phyloP scores from a whole-genome alignment of 768 basidiomycete species.

The Lentinula detonsa region DNA sequence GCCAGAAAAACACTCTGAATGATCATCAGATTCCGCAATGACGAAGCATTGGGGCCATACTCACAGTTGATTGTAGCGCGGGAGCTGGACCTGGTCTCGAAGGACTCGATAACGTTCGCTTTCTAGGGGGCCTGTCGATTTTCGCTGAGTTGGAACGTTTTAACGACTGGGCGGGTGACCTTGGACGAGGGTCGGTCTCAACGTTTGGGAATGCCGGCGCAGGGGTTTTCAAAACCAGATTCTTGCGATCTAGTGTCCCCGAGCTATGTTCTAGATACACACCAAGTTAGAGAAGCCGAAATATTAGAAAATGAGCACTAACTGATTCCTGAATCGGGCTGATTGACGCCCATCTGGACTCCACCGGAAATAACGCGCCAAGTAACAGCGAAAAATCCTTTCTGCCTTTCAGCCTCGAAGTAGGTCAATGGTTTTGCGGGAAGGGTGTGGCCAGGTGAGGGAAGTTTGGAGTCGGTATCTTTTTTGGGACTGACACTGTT shows the following conservation, averaged over 20 bases:
- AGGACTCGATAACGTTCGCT: background rate
- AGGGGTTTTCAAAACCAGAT: background rate
- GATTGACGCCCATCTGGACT: constrained; percentile 46
- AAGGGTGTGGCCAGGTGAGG: constrained; percentile 2
- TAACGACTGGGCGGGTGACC: background rate
- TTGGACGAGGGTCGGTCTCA: background rate
- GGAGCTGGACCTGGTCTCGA: background rate
- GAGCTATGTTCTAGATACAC: background rate
- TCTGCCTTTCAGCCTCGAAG: constrained; percentile 33
- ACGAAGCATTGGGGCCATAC: background rate
- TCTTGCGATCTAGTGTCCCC: background rate
- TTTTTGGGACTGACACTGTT: background rate
- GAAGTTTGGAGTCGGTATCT: background rate
- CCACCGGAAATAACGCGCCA: constrained; percentile 81
- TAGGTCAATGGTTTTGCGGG: constrained; percentile 21
- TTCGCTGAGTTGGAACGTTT: background rate
- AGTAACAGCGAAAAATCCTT: constrained; percentile 55
- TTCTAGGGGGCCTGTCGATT: background rate
- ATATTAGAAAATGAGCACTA: background rate
- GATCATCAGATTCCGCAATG: background rate
- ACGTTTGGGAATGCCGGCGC: background rate
- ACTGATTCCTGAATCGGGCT: background rate
- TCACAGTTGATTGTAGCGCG: background rate
- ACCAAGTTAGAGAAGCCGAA: background rate
- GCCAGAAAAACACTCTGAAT: background rate